Evolutionary conservation across 768 basidiomycete species (phyloP).

Genomic region (Lepiota venenata): DNA sequence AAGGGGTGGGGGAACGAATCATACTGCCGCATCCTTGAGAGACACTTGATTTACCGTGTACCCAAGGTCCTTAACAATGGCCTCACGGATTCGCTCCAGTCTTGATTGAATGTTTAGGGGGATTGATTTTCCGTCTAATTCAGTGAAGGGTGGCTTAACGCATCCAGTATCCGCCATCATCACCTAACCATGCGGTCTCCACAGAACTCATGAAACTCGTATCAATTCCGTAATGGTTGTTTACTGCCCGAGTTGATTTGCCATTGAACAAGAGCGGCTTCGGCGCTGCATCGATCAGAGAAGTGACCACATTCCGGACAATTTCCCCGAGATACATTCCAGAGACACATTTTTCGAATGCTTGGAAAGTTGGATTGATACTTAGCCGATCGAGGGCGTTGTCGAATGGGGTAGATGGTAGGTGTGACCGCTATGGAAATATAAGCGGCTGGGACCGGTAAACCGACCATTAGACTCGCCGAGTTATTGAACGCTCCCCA

Average conservation of each 20-base stretch:
- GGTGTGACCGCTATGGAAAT: constrained; percentile 58
- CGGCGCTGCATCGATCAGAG: constrained; percentile 76
- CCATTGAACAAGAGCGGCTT: constrained; percentile 77
- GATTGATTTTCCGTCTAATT: constrained; percentile 30
- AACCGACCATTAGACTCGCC: constrained; percentile 37
- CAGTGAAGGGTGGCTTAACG: constrained; percentile 33
- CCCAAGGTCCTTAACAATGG: constrained; percentile 61
- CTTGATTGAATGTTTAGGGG: constrained; percentile 29
- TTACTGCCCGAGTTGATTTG: constrained; percentile 64
- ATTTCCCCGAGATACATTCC: constrained; percentile 99
- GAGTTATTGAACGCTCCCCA: constrained; percentile 98
- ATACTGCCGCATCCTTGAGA: constrained; percentile 54
- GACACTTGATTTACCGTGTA: constrained; percentile 55
- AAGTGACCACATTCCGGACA: constrained; percentile 77
- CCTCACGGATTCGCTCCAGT: constrained; percentile 52
- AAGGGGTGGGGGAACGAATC: constrained; percentile 12
- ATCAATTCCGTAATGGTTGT: constrained; percentile 93
- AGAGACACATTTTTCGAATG: constrained; percentile 97
- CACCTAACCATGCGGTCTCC: constrained; percentile 70
- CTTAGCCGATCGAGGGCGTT: constrained; percentile 89
- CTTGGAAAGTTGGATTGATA: constrained; percentile 91
- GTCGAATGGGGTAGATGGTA: constrained; percentile 89
- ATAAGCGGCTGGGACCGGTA: not conserved
- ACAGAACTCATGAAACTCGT: constrained; percentile 88
- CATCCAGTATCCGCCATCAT: constrained; percentile 23